A percentile compares a stretch with the other conserved stretches of the same genome.
These are phyloP conservation scores for Phellopilus nigrolimitatus DNA, from an alignment of 1,284 basidiomycete genomes.

Conservation along the genomic window DNA sequence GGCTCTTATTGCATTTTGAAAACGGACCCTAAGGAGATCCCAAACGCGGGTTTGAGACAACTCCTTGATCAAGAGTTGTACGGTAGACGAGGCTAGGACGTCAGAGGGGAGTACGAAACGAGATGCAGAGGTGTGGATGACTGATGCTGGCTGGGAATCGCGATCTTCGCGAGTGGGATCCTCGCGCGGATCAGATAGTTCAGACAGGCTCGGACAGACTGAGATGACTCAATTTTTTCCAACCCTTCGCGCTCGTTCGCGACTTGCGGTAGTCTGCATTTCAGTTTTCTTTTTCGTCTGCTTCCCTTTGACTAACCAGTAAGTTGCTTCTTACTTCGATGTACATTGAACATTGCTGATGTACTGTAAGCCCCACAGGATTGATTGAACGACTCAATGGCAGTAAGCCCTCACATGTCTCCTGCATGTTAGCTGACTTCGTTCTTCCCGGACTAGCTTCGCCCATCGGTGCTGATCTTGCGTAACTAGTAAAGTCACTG, in stretches of 20 bases:
- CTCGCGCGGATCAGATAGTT: slow-evolving; percentile 1
- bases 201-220: neutral
- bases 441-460: no score
- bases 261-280: no score
- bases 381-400: neutral
- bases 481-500: no score
- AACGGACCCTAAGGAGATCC: slow-evolving; percentile 14
- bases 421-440: no score
- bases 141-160: slow-evolving; percentile 5
- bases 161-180: slow-evolving; percentile 5
- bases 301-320: no score
- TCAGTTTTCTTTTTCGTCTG: no score
- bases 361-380: neutral
- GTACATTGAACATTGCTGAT: neutral
- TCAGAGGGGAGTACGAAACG: slow-evolving; percentile 2
- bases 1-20: slow-evolving; percentile 9
- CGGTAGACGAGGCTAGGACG: slow-evolving; percentile 4
- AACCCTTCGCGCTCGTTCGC: neutral
- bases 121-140: neutral
- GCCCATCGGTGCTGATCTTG: no score
- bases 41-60: slow-evolving; percentile 2
- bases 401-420: neutral
- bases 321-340: neutral
- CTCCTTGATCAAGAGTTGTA: neutral
- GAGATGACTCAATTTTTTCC: neutral